A percentile compares a stretch with the other conserved stretches of the same genome.
Conservation (phyloP, 2,329 filamentous ascomycete genomes). For the Penicillium digitatum region DNA sequence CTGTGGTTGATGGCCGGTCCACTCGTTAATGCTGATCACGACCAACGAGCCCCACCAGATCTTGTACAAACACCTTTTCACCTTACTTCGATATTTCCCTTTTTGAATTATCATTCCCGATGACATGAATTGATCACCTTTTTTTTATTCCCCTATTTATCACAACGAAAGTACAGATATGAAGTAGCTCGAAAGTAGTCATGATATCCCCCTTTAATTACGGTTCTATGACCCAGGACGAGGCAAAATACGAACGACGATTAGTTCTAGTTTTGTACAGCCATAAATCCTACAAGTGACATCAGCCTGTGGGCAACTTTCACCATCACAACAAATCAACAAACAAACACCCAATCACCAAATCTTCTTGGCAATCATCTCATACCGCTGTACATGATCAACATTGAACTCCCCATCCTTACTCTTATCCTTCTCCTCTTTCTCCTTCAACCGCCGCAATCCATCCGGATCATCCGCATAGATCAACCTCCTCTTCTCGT, state of each 20-base stretch:
- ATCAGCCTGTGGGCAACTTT: not conserved
- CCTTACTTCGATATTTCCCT: constrained; percentile 7
- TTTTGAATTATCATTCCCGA: not conserved
- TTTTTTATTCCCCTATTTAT: not conserved
- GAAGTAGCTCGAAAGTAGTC: not conserved
- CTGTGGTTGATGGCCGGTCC: constrained; percentile 24
- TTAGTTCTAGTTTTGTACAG: not conserved
- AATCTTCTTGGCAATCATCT: constrained; percentile 94
- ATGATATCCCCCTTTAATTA: not conserved
- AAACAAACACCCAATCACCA: constrained; percentile 57
- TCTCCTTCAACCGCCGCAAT: constrained; percentile 59
- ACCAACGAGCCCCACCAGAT: constrained; percentile 14
- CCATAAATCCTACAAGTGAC: not conserved
- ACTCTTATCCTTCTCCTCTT: constrained; percentile 58
- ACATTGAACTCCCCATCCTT: constrained; percentile 55
- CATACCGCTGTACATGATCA: constrained; percentile 72
- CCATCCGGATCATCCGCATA: constrained; percentile 80
- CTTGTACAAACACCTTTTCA: constrained; percentile 16
- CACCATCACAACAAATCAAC: not conserved
- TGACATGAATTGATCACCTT: not conserved
- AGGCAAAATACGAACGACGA: not conserved
- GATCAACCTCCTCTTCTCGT: constrained; percentile 80
- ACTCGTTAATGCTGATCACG: constrained; percentile 16
- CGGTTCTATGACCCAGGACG: not conserved
- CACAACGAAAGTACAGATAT: not conserved